Evolutionary conservation across 306 rosid genomes (phyloP).

Genomic region (Casuarina cunninghamiana): DNA sequence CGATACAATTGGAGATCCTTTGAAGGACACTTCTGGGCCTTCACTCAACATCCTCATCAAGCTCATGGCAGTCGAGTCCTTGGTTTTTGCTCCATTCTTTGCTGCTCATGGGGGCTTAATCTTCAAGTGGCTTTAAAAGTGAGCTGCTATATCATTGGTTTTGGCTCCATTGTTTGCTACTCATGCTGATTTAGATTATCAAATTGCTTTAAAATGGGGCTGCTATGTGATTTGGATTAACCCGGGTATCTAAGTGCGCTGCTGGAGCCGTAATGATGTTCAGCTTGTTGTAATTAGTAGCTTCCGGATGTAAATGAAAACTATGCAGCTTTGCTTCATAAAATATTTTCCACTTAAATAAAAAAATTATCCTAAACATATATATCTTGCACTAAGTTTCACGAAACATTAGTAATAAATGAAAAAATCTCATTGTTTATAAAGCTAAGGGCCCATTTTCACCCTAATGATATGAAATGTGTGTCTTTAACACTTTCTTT

Average conservation of each 20-base stretch:
- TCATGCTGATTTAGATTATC: constrained; percentile 27
- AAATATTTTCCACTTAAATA: neutral
- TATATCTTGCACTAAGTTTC: neutral
- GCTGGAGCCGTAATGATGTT: neutral
- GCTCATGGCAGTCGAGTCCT: constrained; percentile 66
- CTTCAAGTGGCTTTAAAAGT: constrained; percentile 45
- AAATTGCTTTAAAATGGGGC: constrained; percentile 27
- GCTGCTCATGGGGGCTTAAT: constrained; percentile 66
- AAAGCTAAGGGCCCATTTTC: too few relatives aligned
- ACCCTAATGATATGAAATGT: too few relatives aligned
- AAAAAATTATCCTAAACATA: neutral
- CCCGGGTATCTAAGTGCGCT: neutral
- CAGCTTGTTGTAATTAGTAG: neutral
- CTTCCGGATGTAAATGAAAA: neutral
- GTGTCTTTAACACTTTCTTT: too few relatives aligned
- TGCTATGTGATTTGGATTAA: neutral
- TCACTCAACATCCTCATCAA: constrained; percentile 69
- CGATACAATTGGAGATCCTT: constrained; percentile 60
- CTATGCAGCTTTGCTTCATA: neutral
- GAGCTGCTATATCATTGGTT: neutral
- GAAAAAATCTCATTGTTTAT: too few relatives aligned
- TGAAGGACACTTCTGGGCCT: constrained; percentile 66
- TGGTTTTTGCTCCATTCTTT: constrained; percentile 70
- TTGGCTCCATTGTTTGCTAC: neutral
- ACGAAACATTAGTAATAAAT: too few relatives aligned